Evolutionary conservation across 495 filamentous ascomycete genomes (phyloP), one percentile per base, ranked within the genome.

Genomic region (Coniosporium apollinis): DNA sequence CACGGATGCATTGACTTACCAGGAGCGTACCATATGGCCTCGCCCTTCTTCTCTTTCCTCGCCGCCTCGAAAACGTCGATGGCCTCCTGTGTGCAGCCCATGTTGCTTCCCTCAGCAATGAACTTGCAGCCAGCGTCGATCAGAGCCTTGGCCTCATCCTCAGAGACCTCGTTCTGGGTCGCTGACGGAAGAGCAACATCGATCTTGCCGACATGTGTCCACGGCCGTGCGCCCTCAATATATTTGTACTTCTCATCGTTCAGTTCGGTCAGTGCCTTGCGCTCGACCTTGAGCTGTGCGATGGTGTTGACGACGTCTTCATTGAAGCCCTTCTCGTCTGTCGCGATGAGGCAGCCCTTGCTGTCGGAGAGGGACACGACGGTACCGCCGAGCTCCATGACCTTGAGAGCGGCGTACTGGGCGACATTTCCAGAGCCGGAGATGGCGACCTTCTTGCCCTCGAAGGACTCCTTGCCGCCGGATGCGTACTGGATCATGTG

Each of bases 361-460:
- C 74, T 81, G 69, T 97, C 89, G 46, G 87, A 94, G 41, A 97
- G 79, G 14, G 89, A 93, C 52, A 94, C 66, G 39, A 97, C 79
- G 39, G 68, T 89, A 36, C 77, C 89, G 44, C 89, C 89, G 43
- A 94, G 82, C 67, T 97, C 87, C 53, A 94, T 85, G 59, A 72
- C 77, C 67, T 97, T 97, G 41, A 97, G 76, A 6, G 89, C 89
- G 14, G 89, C 85, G 67, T 86, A 96, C 67, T 97, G 89, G 33
- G 89, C 89, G 33, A 97, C 89, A 65, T 97, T 97, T 39, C 89
- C 89, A 42, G 89, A 96, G 36, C 89, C 89, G 28, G 89, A 94
- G 64, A 97, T 79, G 54, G 86, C 83, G 38, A 97, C 89, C 29
- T 76, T 78, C 69, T 96, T 96, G 56, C 85, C 89, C 34, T 68